Percentiles rank a stretch among this genome's conserved stretches.
These are phyloP conservation scores for Porodaedalea pini DNA, from an alignment of 1,284 basidiomycete genomes.

Conservation along the genomic window DNA sequence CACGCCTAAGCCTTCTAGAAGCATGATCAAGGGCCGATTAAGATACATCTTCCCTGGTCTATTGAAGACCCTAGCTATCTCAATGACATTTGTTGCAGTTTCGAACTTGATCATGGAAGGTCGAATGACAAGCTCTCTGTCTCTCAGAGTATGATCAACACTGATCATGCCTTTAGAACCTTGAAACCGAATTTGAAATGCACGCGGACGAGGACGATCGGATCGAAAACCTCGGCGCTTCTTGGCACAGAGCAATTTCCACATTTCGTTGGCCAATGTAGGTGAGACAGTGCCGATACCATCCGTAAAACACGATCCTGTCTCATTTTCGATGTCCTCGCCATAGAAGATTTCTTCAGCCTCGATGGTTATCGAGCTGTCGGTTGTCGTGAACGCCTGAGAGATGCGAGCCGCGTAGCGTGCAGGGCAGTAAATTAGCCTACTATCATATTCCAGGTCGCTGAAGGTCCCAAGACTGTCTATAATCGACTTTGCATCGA, in stretches of 20 bases:
- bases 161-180: slow-evolving; percentile 64
- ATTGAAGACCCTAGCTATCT: slow-evolving; percentile 63
- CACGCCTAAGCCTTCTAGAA: slow-evolving; percentile 57
- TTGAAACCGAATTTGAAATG: slow-evolving; percentile 57
- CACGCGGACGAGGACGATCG: slow-evolving; percentile 38
- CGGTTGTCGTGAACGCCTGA: slow-evolving; percentile 71
- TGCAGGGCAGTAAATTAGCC: slow-evolving; percentile 58
- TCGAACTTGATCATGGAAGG: slow-evolving; percentile 65
- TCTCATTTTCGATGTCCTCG: slow-evolving; percentile 41
- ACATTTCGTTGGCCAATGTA: slow-evolving; percentile 52
- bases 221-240: slow-evolving; percentile 36
- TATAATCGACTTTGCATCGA: slow-evolving; percentile 49
- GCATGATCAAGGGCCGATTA: slow-evolving; percentile 69
- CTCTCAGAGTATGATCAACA: slow-evolving; percentile 47
- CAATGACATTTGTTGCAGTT: slow-evolving; percentile 46
- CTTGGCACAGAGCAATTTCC: slow-evolving; percentile 38
- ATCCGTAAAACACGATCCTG: slow-evolving; percentile 54
- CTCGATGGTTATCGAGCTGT: slow-evolving; percentile 49
- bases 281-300: slow-evolving; percentile 66
- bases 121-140: slow-evolving; percentile 46
- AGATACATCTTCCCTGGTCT: slow-evolving; percentile 54
- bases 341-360: slow-evolving; percentile 47
- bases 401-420: slow-evolving; percentile 68
- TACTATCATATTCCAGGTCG: slow-evolving; percentile 39
- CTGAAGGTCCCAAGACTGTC: slow-evolving; percentile 51